Evolutionary conservation across 2,329 filamentous ascomycete genomes (phyloP).

Genomic region (Epichloe baconii): DNA sequence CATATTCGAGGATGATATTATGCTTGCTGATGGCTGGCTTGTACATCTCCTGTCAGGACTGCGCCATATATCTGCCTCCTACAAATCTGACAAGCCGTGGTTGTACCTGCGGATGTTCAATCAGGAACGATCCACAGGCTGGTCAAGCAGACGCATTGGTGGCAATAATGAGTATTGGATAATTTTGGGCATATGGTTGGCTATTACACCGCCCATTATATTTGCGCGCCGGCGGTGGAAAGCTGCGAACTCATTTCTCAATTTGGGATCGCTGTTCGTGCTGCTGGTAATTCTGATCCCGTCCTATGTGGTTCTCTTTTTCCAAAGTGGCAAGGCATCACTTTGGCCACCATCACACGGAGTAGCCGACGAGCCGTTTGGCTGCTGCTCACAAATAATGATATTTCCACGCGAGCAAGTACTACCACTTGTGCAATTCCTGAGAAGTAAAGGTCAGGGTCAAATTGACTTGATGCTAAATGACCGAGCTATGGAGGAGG

Average conservation of each 20-base stretch:
- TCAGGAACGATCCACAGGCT: not conserved
- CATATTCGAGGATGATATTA: not conserved
- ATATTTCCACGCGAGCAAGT: conserved; percentile 1
- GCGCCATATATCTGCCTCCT: not conserved
- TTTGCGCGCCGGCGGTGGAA: not conserved
- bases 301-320: not conserved
- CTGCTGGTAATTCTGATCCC: not conserved
- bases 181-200: not conserved
- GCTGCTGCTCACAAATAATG: not conserved
- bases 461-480: not conserved
- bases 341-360: not conserved
- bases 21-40: not conserved
- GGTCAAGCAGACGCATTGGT: not conserved
- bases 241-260: not conserved
- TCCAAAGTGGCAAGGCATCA: not conserved
- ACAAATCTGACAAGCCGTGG: not conserved
- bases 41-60: not conserved
- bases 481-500: not conserved
- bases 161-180: not conserved
- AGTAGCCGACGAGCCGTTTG: not conserved
- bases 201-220: not conserved
- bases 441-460: not conserved
- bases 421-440: not conserved
- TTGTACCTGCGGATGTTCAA: not conserved
- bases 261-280: not conserved